These are phyloP conservation scores for Leersia perrieri DNA, from an alignment of 176 grass and related monocot genomes.

Conservation along the genomic window DNA sequence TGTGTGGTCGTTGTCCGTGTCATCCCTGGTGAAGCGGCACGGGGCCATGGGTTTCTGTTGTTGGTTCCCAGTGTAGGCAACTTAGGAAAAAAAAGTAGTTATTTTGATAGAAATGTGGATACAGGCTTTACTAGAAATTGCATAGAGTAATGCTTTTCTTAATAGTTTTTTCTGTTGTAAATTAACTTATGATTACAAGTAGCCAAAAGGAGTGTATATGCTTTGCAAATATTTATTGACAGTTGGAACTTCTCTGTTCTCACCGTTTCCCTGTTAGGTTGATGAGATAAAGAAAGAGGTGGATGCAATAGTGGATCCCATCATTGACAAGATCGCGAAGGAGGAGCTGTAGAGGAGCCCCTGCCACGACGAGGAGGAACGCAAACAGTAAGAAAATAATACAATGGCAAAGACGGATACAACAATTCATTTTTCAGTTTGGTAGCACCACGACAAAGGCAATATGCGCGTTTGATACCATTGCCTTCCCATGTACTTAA, in stretches of 20 bases:
- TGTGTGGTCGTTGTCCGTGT: no score
- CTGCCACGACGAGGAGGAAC: not conserved
- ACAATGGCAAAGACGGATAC: not conserved
- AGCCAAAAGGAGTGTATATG: no score
- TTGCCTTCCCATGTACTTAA: no score
- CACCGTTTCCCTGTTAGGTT: slow-evolving; percentile 25
- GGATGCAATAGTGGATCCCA: slow-evolving; percentile 51
- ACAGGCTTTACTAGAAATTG: not conserved
- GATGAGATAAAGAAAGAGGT: slow-evolving; percentile 55
- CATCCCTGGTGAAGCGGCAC: no score
- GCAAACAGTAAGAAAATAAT: not conserved
- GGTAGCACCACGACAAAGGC: not conserved
- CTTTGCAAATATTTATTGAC: not conserved
- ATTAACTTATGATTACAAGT: not conserved
- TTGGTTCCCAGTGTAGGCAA: not conserved
- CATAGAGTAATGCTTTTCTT: no score
- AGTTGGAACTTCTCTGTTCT: not conserved
- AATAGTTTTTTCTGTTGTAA: not conserved
- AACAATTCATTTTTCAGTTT: not conserved
- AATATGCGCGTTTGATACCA: not conserved
- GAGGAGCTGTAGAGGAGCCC: not conserved
- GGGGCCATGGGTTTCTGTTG: no score
- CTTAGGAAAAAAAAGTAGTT: not conserved
- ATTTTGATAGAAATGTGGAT: not conserved
- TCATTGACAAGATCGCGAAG: slow-evolving; percentile 35